Conservation (phyloP, 768 basidiomycete species). For the Lactarius evosmus region DNA sequence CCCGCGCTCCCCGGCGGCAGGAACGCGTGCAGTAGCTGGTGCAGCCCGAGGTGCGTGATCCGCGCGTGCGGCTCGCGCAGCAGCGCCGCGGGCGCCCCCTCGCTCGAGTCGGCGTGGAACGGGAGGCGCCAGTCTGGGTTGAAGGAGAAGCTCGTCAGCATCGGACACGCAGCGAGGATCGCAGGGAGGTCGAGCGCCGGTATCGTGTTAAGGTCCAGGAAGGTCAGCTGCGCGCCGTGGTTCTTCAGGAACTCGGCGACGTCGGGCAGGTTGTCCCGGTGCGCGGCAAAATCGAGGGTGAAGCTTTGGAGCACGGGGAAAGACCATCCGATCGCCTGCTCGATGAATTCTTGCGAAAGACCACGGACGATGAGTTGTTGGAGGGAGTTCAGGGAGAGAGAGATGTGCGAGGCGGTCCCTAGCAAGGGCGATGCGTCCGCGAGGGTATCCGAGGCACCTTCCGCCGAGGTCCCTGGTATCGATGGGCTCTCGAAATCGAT, state of each 20-base stretch:
- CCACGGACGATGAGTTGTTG: slow-evolving; percentile 64
- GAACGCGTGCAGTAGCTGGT: slow-evolving; percentile 67
- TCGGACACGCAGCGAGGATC: slow-evolving; percentile 62
- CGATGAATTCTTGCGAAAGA: slow-evolving; percentile 60
- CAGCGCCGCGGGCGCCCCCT: slow-evolving; percentile 20
- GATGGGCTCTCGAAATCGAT: slow-evolving; percentile 45
- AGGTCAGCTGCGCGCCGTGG: slow-evolving; percentile 56
- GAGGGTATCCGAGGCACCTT: not conserved
- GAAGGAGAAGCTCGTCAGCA: slow-evolving; percentile 61
- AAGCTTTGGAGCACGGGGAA: slow-evolving; percentile 58
- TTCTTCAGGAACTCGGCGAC: slow-evolving; percentile 52
- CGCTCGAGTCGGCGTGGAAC: slow-evolving; percentile 27
- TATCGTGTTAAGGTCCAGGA: slow-evolving; percentile 63
- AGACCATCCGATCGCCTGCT: slow-evolving; percentile 65
- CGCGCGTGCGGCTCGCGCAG: slow-evolving; percentile 51
- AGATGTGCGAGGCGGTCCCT: slow-evolving; percentile 58
- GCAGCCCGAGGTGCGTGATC: slow-evolving; percentile 61
- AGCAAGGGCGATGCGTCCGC: slow-evolving; percentile 48
- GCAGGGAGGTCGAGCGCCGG: slow-evolving; percentile 53
- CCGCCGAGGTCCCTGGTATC: not conserved
- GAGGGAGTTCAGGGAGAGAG: slow-evolving; percentile 51
- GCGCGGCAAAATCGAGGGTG: slow-evolving; percentile 51
- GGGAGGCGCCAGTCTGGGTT: slow-evolving; percentile 70
- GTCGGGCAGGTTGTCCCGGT: slow-evolving; percentile 54
- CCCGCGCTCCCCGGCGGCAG: slow-evolving; percentile 41